Evolutionary conservation across 164 flowering plant genomes (phyloP), one percentile per base, ranked within the genome.

Genomic region (Chloranthus sessilifolius): DNA sequence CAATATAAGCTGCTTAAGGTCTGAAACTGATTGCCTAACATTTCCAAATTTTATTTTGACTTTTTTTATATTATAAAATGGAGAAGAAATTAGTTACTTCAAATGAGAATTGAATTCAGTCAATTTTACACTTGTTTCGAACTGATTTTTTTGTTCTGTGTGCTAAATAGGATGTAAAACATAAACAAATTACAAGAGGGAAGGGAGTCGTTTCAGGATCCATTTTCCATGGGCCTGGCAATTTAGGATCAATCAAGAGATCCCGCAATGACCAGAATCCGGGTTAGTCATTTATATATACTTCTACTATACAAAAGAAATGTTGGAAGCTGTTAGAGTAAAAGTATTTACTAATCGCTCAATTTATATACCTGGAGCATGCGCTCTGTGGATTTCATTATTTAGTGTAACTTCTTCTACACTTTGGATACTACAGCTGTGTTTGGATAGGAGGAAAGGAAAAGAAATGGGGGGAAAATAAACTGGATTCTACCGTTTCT

Each of bases 1-100:
- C 55, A 16, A 54, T 78, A 81, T 63, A 70, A 62, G 41, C 50
- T 23, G 24, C 71, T 82, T 26, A 85, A 92, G 96, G 98, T 83
- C 35, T 29, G n/a, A 36, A n/a, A 37, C 24, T 25, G 43, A 50
- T 50, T 3, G 19, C 29, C 5, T 21, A 14, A 24, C 26, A 11
- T 31, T 36, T 50, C 34, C 21, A 1, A 21, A 30, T 37, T 8
- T 29, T 15, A 8, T 31, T 21, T 29, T 40, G 41, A 4, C 24
- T 28, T 14, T 24, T 7, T 19, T 29, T 21, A 14, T 10, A 7
- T 28, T 28, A 22, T 47, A 15, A 27, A n/a, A 27, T 26, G 19
- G 28, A 47, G 29, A 8, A 27, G 5, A 1, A 17, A 3, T 22
- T 20, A 14, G 27, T 9, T 42, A 20, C 4, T 42, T 6, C 7